phyloP scores from a whole-genome alignment of 2,329 filamentous ascomycete species.

The Tolypocladium sp. region DNA sequence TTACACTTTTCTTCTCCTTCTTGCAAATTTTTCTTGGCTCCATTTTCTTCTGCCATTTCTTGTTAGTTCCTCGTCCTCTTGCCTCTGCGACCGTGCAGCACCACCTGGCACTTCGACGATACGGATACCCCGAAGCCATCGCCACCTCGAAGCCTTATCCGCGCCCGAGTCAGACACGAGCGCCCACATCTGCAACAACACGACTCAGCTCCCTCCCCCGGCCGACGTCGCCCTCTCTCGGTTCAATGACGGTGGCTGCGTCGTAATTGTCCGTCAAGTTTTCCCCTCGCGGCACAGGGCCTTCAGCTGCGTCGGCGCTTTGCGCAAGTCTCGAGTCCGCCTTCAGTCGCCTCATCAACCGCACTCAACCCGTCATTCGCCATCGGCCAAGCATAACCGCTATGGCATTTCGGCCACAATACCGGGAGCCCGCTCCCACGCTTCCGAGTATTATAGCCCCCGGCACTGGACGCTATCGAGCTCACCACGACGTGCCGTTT shows the following conservation, averaged over 20 bases:
- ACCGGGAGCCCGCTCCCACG: constrained; percentile 22
- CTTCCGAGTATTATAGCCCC: constrained; percentile 28
- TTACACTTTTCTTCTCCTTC: not conserved
- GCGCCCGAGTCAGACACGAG: constrained; percentile 10
- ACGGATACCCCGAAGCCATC: constrained; percentile 16
- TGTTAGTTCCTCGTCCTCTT: not conserved
- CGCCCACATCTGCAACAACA: not conserved
- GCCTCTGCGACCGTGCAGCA: not conserved
- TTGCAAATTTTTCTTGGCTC: not conserved
- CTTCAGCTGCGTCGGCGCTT: not conserved
- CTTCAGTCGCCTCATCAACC: not conserved
- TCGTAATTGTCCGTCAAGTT: not conserved
- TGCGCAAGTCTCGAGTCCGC: not conserved
- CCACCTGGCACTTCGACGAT: constrained; percentile 3
- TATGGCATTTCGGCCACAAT: constrained; percentile 28
- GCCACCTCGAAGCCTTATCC: constrained; percentile 14
- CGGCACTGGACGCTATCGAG: constrained; percentile 17
- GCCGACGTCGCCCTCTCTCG: not conserved
- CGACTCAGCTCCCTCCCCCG: not conserved
- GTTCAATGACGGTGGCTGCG: not conserved
- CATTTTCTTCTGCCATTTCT: not conserved
- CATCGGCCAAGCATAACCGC: constrained; percentile 1
- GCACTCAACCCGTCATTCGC: not conserved
- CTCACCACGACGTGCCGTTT: constrained; percentile 21
- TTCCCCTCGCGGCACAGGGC: not conserved